A percentile compares a stretch with the other conserved stretches of the same genome.
Conservation (phyloP, 2,329 filamentous ascomycete genomes). For the Xylariales sp. region DNA sequence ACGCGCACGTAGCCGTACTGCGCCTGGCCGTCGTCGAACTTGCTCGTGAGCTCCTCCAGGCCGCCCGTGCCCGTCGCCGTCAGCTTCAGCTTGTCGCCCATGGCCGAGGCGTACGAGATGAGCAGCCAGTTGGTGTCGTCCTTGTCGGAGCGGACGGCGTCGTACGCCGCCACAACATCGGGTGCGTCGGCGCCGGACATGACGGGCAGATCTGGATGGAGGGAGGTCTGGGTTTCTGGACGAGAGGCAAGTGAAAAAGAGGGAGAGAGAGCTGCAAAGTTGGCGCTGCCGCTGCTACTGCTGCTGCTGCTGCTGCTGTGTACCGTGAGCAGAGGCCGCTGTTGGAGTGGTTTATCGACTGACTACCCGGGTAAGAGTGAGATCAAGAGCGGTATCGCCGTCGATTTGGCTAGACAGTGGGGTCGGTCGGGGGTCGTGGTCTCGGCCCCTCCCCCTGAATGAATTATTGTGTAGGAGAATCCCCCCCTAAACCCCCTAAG, state of each 20-base stretch:
- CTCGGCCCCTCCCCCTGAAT: no score
- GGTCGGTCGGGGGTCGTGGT: no score
- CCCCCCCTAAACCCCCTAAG: no score
- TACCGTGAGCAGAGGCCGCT: no score
- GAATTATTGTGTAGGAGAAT: no score
- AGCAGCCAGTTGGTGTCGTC: slow-evolving; percentile 63
- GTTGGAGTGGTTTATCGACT: no score
- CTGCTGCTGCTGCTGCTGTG: no score
- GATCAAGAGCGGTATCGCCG: no score
- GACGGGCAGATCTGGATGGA: slow-evolving; percentile 3
- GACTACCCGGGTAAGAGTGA: no score
- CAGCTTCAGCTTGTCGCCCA: slow-evolving; percentile 53
- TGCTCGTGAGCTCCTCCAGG: slow-evolving; percentile 50
- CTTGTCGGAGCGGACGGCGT: slow-evolving; percentile 64
- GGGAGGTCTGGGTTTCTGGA: not conserved
- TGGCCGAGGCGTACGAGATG: slow-evolving; percentile 53
- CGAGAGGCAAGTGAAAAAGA: not conserved
- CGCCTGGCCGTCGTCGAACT: slow-evolving; percentile 55
- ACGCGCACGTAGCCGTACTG: slow-evolving; percentile 64
- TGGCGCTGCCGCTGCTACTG: no score
- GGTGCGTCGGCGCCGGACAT: slow-evolving; percentile 56
- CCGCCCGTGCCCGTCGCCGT: slow-evolving; percentile 56
- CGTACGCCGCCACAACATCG: slow-evolving; percentile 61
- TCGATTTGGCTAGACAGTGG: no score
- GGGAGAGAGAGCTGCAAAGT: no score